These are phyloP conservation scores for Xylaria sp. DNA, from an alignment of 2,329 filamentous ascomycete species.

Conservation along the genomic window DNA sequence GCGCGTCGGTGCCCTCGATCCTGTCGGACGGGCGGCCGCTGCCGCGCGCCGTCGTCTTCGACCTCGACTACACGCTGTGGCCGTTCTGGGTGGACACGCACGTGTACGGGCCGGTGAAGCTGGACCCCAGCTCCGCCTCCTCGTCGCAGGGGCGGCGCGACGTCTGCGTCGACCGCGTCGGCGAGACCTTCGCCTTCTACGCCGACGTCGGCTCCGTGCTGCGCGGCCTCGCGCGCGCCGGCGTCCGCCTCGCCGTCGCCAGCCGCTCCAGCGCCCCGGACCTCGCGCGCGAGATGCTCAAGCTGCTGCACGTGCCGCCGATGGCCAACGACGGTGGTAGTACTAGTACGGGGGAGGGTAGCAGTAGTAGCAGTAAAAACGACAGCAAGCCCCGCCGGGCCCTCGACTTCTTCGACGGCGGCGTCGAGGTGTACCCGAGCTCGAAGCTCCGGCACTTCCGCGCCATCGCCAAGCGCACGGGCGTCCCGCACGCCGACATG, in stretches of 20 bases:
- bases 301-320: constrained; percentile 64
- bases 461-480: constrained; percentile 69
- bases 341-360: constrained; percentile 5
- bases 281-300: constrained; percentile 78
- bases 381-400: constrained; percentile 47
- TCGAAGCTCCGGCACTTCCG: constrained; percentile 87
- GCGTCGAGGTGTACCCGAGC: constrained; percentile 71
- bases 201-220: constrained; percentile 69
- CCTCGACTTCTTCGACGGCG: constrained; percentile 62
- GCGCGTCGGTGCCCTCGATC: constrained; percentile 41
- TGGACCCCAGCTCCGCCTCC: constrained; percentile 44
- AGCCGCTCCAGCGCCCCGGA: constrained; percentile 80
- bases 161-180: constrained; percentile 54
- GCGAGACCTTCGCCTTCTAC: constrained; percentile 74
- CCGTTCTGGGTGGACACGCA: constrained; percentile 98
- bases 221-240: constrained; percentile 54
- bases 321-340: constrained; percentile 29
- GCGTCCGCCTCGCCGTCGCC: constrained; percentile 68
- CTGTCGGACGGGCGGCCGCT: constrained; percentile 66
- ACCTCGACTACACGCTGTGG: constrained; percentile 98
- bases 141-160: no score
- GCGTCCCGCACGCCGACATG: constrained; percentile 79
- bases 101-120: constrained; percentile 71
- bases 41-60: constrained; percentile 85
- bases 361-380: constrained; percentile 25